A percentile compares a stretch with the other conserved stretches of the same genome.
Evolutionary conservation across 208 protist genomes (phyloP).

Genomic region (Trypanosoma theileri): DNA sequence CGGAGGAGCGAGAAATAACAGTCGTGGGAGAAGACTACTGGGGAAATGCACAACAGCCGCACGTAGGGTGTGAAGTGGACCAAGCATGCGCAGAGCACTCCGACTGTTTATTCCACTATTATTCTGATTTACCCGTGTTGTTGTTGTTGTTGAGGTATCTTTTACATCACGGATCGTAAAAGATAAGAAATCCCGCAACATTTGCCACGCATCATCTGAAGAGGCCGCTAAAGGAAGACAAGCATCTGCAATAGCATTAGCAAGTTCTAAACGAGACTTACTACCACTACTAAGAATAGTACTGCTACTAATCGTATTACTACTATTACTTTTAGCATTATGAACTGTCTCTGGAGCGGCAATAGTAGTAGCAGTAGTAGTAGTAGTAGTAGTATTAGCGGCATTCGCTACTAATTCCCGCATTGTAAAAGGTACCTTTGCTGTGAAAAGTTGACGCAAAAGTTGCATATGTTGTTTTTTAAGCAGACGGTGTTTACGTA

Average conservation of each 20-base stretch:
- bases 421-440: slow-evolving; percentile 65
- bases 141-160: background rate
- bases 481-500: slow-evolving; percentile 46
- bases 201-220: slow-evolving; percentile 51
- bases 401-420: slow-evolving; percentile 31
- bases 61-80: slow-evolving; percentile 21
- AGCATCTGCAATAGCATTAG: slow-evolving; percentile 43
- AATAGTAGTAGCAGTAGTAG: background rate
- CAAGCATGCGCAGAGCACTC: slow-evolving; percentile 3
- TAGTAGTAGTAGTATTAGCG: slow-evolving; percentile 3
- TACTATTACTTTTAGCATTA: background rate
- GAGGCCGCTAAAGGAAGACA: slow-evolving; percentile 39
- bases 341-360: background rate
- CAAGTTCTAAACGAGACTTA: slow-evolving; percentile 35
- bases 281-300: background rate
- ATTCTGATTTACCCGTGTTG: background rate
- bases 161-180: slow-evolving; percentile 18
- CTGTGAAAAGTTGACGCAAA: slow-evolving; percentile 56
- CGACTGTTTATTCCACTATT: background rate
- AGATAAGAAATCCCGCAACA: slow-evolving; percentile 58
- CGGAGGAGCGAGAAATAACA: slow-evolving; percentile 26
- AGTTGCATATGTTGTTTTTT: slow-evolving; percentile 21
- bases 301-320: background rate
- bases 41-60: slow-evolving; percentile 16
- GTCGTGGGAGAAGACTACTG: slow-evolving; percentile 14